phyloP scores from a whole-genome alignment of 257 asterid species.

The Rauvolfia tetraphylla region DNA sequence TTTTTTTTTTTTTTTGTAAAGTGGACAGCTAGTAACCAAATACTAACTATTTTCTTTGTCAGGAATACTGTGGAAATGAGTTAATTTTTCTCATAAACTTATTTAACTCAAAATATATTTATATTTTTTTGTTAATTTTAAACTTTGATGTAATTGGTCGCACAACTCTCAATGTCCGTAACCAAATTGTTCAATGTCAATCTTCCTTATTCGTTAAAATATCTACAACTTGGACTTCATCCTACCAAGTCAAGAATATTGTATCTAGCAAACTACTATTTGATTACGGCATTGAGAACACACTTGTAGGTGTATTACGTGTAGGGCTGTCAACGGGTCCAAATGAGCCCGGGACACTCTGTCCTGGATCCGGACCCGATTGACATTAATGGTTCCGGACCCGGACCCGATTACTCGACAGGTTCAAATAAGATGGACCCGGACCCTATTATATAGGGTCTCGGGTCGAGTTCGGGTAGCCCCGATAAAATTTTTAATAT shows the following conservation, averaged over 20 bases:
- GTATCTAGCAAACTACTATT: background rate
- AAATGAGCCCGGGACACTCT: too few relatives aligned
- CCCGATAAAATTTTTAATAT: too few relatives aligned
- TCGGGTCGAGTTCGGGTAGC: too few relatives aligned
- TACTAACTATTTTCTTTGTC: background rate
- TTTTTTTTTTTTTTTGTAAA: background rate
- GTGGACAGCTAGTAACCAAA: background rate
- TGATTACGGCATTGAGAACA: too few relatives aligned
- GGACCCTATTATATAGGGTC: too few relatives aligned
- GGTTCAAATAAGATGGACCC: too few relatives aligned
- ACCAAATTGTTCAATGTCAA: slow-evolving; percentile 21
- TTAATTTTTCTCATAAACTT: background rate
- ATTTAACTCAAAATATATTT: background rate
- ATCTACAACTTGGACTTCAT: slow-evolving; percentile 25
- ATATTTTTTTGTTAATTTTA: background rate
- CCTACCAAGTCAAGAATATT: slow-evolving; percentile 17
- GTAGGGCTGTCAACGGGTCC: too few relatives aligned
- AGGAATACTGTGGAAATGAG: background rate
- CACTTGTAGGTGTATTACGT: too few relatives aligned
- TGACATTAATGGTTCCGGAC: too few relatives aligned
- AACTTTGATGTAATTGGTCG: background rate
- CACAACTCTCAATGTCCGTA: too few relatives aligned
- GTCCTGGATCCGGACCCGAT: too few relatives aligned
- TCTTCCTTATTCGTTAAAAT: slow-evolving; percentile 1
- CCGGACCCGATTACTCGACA: too few relatives aligned